Evolutionary conservation across 1,284 basidiomycete species (phyloP).

Genomic region (Ganoderma resinaceum): DNA sequence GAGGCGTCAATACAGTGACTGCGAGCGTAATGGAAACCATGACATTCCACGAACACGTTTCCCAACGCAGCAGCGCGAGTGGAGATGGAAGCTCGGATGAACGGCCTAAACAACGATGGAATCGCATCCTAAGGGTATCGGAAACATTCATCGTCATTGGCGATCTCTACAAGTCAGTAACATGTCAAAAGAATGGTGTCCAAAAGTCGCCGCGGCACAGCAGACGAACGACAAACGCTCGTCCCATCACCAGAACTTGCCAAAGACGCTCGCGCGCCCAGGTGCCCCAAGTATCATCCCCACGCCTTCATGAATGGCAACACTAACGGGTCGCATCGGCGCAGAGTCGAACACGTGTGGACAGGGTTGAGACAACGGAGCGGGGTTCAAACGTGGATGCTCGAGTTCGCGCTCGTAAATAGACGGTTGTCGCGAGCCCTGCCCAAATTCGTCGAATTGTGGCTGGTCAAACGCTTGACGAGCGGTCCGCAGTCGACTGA

Average conservation of each 20-base stretch:
- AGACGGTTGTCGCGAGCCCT: constrained; percentile 63
- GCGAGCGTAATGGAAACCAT: background rate
- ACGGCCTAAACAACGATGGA: background rate
- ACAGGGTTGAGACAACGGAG: constrained; percentile 70
- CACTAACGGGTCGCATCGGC: constrained; percentile 78
- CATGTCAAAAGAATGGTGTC: background rate
- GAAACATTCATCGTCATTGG: background rate
- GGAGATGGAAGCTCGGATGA: background rate
- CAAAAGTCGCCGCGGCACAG: background rate
- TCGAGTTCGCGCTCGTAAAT: constrained; percentile 78
- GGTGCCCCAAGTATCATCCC: constrained; percentile 62
- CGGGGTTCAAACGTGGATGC: constrained; percentile 54
- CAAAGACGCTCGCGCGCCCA: constrained; percentile 64
- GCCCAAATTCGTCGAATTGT: constrained; percentile 51
- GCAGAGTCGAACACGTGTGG: constrained; percentile 80
- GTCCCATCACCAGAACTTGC: constrained; percentile 63
- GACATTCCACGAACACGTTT: background rate
- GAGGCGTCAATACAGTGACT: background rate
- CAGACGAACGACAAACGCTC: background rate
- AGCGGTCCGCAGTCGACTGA: constrained; percentile 61
- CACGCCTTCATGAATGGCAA: constrained; percentile 74
- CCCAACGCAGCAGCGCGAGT: background rate
- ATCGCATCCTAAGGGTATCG: background rate
- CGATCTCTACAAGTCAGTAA: background rate
- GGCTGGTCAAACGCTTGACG: constrained; percentile 59